These are phyloP conservation scores for Hypoxylon crocopeplum DNA, from an alignment of 495 filamentous ascomycete species.

Conservation along the genomic window DNA sequence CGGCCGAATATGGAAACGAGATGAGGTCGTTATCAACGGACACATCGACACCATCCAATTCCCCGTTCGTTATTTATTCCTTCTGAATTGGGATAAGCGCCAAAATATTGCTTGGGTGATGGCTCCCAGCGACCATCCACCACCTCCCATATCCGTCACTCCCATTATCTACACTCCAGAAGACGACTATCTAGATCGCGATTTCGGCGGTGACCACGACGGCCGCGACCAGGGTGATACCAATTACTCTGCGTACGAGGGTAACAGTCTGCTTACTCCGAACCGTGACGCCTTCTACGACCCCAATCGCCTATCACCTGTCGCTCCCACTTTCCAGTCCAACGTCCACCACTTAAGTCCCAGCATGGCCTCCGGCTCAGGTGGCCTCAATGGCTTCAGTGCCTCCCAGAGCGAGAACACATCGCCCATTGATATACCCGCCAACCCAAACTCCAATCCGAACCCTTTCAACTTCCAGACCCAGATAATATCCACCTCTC, in stretches of 20 bases:
- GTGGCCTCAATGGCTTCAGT: constrained; percentile 24
- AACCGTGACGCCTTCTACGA: constrained; percentile 53
- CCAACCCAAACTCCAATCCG: constrained; percentile 37
- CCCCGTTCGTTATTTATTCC: constrained; percentile 21
- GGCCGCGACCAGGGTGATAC: constrained; percentile 10
- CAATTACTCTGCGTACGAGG: constrained; percentile 20
- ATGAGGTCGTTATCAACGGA: constrained; percentile 21
- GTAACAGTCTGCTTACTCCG: constrained; percentile 25
- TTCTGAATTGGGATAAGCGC: constrained; percentile 37
- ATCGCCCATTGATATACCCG: constrained; percentile 33
- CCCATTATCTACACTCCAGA: constrained; percentile 40
- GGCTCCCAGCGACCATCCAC: constrained; percentile 30
- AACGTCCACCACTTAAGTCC: constrained; percentile 43
- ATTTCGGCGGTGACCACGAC: constrained; percentile 22
- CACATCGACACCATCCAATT: constrained; percentile 13
- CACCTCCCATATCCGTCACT: constrained; percentile 38
- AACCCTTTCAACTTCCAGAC: constrained; percentile 95
- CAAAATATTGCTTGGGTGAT: constrained; percentile 25
- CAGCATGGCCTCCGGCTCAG: constrained; percentile 46
- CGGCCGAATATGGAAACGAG: constrained; percentile 17
- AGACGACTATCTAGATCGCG: constrained; percentile 28
- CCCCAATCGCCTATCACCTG: constrained; percentile 69
- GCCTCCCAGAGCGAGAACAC: constrained; percentile 18
- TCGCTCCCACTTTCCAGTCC: constrained; percentile 59
- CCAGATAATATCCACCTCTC: constrained; percentile 74